Conservation (phyloP, 495 filamentous ascomycete genomes). For the Penicillium soppii region DNA sequence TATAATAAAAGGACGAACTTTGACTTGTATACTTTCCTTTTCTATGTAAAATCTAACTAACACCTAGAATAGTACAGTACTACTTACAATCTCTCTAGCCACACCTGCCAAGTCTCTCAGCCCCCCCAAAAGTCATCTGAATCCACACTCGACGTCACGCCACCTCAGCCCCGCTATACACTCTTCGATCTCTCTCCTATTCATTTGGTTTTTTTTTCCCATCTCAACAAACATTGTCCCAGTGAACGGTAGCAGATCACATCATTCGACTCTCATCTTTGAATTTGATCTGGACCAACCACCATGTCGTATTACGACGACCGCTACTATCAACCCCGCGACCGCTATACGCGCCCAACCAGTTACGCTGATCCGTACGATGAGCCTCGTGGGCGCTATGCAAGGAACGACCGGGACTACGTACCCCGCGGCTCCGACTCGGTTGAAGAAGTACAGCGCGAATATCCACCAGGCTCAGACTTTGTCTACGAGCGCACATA, state of each 20-base stretch:
- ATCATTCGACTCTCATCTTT: conserved; percentile 3
- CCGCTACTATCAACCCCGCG: conserved; percentile 31
- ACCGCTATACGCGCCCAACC: conserved; percentile 31
- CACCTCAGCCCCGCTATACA: conserved; percentile 24
- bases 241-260: conserved; percentile 17
- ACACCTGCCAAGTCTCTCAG: conserved; percentile 12
- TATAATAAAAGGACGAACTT: background rate
- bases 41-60: background rate
- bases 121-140: conserved; percentile 9
- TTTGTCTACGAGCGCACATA: conserved; percentile 52
- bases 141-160: conserved; percentile 25
- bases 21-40: background rate
- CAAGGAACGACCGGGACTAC: conserved; percentile 41
- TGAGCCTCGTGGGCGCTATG: conserved; percentile 19
- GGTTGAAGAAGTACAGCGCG: conserved; percentile 66
- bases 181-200: conserved; percentile 3
- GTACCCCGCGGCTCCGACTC: conserved; percentile 57
- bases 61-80: too few relatives aligned
- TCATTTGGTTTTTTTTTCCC: background rate
- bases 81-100: conserved; percentile 17
- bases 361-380: conserved; percentile 35
- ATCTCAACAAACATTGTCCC: conserved; percentile 11
- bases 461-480: conserved; percentile 57
- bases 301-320: conserved; percentile 46
- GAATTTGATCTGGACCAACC: conserved; percentile 3